Evolutionary conservation across 129 eudicot species (phyloP), one percentile per base, ranked within the genome.

Genomic region (Flaveria linearis): DNA sequence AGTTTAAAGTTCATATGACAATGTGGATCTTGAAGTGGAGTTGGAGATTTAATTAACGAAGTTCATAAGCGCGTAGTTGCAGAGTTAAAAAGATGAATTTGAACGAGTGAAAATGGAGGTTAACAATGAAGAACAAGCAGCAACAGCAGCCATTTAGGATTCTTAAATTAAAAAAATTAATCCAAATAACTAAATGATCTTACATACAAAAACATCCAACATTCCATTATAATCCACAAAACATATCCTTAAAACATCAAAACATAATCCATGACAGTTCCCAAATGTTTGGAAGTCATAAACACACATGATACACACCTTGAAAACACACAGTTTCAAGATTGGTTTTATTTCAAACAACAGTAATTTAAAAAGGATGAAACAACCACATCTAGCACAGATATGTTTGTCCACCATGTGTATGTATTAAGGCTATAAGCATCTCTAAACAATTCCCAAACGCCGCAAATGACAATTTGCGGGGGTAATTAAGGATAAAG

Each of bases 351-450:
- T 73, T 64, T 41, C 51, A 72, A 73, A 41, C 50, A 72, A 33
- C 47, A 72, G 17, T 3, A 11, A n/a, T 58, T 53, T 20, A 1
- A 2, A 8, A 14, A 20, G 14, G 66, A 55, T 75, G 80, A 76
- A 73, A 65, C 75, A 77, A 39, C 57, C 80, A 73, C 72, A 20
- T 69, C 73, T 18, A 2, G 3, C 47, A 67, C 47, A 67, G 65
- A 66, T 3, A 33, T 43, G 75, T 80, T 52, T 81, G 57, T 73
- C 41, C 68, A 77, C 60, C 50, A 39, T 49, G 55, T 30, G 46
- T 41, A 30, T n/a, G 77, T 57, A 45, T 80, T 67, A 86, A 83
- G 90, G 81, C 15, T 53, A 57, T 25, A 49, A 71, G 76, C 71
- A 69, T 81, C 84, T 64, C 83, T 52, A 52, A 73, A 43, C n/a